Percentiles rank a stretch among this genome's conserved stretches.
These are phyloP conservation scores for Gossypium australe DNA, from an alignment of 345 rosid genomes.

Conservation along the genomic window DNA sequence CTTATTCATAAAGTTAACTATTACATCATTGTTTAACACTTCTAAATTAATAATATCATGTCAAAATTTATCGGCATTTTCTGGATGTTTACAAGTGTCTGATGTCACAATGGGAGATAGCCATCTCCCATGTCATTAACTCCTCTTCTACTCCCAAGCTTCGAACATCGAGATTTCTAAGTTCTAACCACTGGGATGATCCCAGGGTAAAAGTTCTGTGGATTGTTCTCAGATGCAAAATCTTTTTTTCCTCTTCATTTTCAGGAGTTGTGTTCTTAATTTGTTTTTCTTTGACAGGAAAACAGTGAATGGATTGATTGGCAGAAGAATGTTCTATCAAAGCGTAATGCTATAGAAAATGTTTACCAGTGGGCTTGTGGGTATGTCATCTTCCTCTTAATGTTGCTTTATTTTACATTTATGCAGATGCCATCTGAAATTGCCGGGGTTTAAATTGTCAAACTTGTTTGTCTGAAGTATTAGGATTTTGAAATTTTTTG, in stretches of 20 bases:
- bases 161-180: background rate
- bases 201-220: background rate
- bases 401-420: slow-evolving; percentile 1
- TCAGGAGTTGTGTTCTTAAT: slow-evolving; percentile 3
- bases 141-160: background rate
- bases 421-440: background rate
- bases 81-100: background rate
- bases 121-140: background rate
- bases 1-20: background rate
- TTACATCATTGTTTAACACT: background rate
- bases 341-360: slow-evolving; percentile 81
- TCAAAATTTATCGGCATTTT: background rate
- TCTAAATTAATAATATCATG: background rate
- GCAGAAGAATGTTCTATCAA: slow-evolving; percentile 61
- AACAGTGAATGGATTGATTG: slow-evolving; percentile 67
- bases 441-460: background rate
- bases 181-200: background rate
- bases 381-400: slow-evolving; percentile 34
- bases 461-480: background rate
- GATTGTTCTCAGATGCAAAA: background rate
- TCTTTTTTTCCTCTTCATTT: background rate
- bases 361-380: slow-evolving; percentile 88
- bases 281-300: slow-evolving; percentile 40
- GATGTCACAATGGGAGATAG: background rate
- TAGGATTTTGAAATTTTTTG: background rate